Evolutionary conservation across 768 basidiomycete species (phyloP).

Genomic region (Chalciporus pseudorubinellus): DNA sequence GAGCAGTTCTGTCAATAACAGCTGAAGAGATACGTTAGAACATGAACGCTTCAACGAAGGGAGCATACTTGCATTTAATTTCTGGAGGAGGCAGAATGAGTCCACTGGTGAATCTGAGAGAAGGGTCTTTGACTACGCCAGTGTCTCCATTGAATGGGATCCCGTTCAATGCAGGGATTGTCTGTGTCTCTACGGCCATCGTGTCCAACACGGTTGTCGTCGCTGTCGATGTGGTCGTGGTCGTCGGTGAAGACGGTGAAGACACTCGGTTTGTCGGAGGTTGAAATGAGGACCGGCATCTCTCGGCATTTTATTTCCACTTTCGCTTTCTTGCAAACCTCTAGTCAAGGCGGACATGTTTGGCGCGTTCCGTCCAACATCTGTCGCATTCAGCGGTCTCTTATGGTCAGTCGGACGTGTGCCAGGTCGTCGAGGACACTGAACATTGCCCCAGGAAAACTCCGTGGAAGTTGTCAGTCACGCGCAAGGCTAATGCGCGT

Average conservation of each 20-base stretch:
- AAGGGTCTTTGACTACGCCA: conserved; percentile 39
- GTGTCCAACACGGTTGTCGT: conserved; percentile 39
- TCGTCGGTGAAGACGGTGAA: conserved; percentile 20
- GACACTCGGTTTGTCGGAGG: conserved; percentile 20
- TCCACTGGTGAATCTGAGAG: conserved; percentile 67
- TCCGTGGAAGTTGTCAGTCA: conserved; percentile 89
- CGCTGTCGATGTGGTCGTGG: conserved; percentile 15
- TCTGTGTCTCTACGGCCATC: conserved; percentile 49
- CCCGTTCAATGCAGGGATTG: conserved; percentile 41
- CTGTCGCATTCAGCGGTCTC: conserved; percentile 69
- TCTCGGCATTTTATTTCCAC: conserved; percentile 16
- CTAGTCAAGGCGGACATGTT: conserved; percentile 54
- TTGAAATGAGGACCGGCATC: conserved; percentile 24
- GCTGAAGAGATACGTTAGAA: conserved; percentile 42
- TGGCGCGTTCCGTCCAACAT: conserved; percentile 77
- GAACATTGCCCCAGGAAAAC: conserved; percentile 64
- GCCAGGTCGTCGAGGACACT: neutral
- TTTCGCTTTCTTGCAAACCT: neutral
- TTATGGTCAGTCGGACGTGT: conserved; percentile 58
- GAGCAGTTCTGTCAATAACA: conserved; percentile 93
- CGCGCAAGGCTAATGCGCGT: conserved; percentile 90
- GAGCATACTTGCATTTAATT: conserved; percentile 68
- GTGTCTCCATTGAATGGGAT: conserved; percentile 39
- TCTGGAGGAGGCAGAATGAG: conserved; percentile 96
- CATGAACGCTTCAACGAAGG: neutral